Conservation (phyloP, 2,329 filamentous ascomycete genomes). For the Chrysoporthe deuterocubensis region DNA sequence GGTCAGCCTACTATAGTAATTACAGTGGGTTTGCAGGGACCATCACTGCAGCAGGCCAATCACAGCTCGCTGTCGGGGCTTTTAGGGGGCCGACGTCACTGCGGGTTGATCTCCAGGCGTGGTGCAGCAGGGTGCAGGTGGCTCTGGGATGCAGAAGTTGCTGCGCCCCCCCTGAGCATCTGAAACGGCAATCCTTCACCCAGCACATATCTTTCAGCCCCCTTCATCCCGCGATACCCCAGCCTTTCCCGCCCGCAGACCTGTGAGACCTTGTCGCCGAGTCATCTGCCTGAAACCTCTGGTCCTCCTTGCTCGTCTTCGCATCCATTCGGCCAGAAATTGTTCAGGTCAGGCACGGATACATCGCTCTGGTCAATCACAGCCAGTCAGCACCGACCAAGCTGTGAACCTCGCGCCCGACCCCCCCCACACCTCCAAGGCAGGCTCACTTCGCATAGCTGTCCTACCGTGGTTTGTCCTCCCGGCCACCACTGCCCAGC, state of each 20-base stretch:
- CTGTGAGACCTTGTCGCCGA: not conserved
- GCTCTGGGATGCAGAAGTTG: slow-evolving; percentile 1
- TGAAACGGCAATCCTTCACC: slow-evolving; percentile 26
- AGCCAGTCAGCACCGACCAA: slow-evolving; percentile 6
- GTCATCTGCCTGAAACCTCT: slow-evolving; percentile 15
- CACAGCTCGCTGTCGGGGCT: not conserved
- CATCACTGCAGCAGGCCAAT: not conserved
- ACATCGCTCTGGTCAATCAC: not conserved
- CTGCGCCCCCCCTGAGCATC: slow-evolving; percentile 29
- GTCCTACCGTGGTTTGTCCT: slow-evolving; percentile 1
- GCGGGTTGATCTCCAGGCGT: not conserved
- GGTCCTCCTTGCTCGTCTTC: not conserved
- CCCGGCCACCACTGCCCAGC: not conserved
- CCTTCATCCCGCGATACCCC: slow-evolving; percentile 14
- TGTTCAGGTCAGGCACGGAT: not conserved
- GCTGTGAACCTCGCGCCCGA: not conserved
- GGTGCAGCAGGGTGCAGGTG: not conserved
- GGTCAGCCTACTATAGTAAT: not conserved
- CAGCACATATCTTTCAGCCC: slow-evolving; percentile 21
- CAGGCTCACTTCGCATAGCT: not conserved
- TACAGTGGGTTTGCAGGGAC: not conserved
- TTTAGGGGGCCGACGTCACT: not conserved
- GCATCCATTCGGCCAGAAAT: not conserved
- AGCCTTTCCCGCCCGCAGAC: not conserved
- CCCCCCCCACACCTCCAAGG: not conserved